Evolutionary conservation across 495 filamentous ascomycete genomes (phyloP).

Genomic region (Talaromyces borbonicus): DNA sequence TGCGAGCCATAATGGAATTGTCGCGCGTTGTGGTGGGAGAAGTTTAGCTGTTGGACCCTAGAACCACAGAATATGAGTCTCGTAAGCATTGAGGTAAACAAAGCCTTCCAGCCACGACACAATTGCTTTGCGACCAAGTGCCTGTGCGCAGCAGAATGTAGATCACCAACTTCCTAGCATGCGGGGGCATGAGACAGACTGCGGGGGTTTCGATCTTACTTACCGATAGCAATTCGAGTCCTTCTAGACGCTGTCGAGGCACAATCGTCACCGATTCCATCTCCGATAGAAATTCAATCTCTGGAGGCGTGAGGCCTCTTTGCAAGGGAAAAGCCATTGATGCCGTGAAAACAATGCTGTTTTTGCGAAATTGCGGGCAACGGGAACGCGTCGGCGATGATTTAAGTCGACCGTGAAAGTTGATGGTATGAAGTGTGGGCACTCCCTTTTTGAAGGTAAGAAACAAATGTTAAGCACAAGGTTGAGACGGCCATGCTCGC

Average conservation of each 20-base stretch:
- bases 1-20: constrained; percentile 92
- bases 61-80: background rate
- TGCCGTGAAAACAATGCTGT: background rate
- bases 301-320: constrained; percentile 73
- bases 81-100: background rate
- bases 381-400: background rate
- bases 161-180: background rate
- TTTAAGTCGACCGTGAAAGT: background rate
- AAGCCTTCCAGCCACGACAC: background rate
- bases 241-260: constrained; percentile 82
- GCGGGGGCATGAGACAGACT: constrained; percentile 1
- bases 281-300: constrained; percentile 93
- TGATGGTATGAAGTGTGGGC: background rate
- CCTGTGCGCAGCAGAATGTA: constrained; percentile 4
- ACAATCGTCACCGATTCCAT: constrained; percentile 92
- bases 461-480: background rate
- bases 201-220: constrained; percentile 23
- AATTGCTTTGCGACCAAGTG: no score
- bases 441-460: background rate
- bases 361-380: background rate
- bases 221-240: constrained; percentile 74
- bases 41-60: constrained; percentile 72
- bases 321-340: constrained; percentile 76
- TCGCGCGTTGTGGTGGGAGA: constrained; percentile 67
- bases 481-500: background rate